These are phyloP conservation scores for Dicorynia guianensis DNA, from an alignment of 306 rosid species.

Conservation along the genomic window DNA sequence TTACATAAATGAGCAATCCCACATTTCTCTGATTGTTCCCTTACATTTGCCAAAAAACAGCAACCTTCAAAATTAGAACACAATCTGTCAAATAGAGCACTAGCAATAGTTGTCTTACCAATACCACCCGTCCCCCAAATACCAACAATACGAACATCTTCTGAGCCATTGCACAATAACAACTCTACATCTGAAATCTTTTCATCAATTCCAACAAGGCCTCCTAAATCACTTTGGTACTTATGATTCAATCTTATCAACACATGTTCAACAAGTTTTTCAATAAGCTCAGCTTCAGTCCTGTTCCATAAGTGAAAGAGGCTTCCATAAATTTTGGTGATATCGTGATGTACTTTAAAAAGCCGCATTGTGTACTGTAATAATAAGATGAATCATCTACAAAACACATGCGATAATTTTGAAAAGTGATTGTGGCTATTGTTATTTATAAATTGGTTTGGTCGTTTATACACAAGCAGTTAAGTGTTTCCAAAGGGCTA, in stretches of 20 bases:
- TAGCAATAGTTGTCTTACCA: neutral
- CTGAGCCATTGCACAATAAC: neutral
- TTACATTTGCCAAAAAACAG: neutral
- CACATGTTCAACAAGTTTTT: neutral
- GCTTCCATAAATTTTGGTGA: too few relatives aligned
- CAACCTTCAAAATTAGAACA: neutral
- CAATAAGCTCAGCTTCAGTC: neutral
- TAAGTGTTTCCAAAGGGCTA: too few relatives aligned
- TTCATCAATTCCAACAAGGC: neutral
- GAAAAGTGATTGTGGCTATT: too few relatives aligned
- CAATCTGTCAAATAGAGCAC: neutral
- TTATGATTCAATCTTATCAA: neutral
- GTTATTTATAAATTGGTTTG: too few relatives aligned
- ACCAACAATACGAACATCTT: neutral
- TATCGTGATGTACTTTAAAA: too few relatives aligned
- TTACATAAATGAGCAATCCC: neutral
- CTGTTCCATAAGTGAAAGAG: neutral
- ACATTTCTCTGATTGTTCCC: neutral
- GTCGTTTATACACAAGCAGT: too few relatives aligned
- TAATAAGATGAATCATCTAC: too few relatives aligned
- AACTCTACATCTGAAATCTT: neutral
- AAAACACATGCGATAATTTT: too few relatives aligned
- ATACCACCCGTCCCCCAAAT: constrained; percentile 21
- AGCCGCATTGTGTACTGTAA: too few relatives aligned
- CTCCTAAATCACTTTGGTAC: neutral